These are phyloP conservation scores for Rutstroemia sp. DNA, from an alignment of 2,329 filamentous ascomycete species.

Conservation along the genomic window DNA sequence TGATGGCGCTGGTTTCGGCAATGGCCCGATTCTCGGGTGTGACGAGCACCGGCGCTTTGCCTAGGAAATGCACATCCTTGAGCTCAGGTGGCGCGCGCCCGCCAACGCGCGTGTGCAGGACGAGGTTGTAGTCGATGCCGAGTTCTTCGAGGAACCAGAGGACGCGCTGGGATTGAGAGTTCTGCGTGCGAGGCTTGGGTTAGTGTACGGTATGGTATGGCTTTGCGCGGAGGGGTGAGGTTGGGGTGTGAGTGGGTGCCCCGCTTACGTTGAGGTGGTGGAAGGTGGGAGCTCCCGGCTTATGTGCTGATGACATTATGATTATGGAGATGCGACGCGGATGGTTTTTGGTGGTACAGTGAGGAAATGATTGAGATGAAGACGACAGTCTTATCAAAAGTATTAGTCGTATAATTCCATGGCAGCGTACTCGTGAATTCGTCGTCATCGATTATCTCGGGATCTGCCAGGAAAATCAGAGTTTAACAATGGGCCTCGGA, in stretches of 20 bases:
- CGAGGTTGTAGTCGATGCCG: constrained; percentile 67
- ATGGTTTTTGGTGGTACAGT: background rate
- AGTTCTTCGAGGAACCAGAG: constrained; percentile 65
- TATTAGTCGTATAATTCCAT: no score
- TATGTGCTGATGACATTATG: background rate
- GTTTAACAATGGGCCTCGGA: no score
- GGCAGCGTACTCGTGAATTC: no score
- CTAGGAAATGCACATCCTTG: constrained; percentile 65
- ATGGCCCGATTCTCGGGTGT: constrained; percentile 24
- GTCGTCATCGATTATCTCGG: no score
- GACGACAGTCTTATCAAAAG: no score
- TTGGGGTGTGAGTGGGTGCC: background rate
- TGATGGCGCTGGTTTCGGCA: constrained; percentile 28
- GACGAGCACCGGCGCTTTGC: constrained; percentile 71
- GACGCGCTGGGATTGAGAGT: constrained; percentile 59
- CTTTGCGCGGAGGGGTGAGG: background rate
- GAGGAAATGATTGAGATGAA: background rate
- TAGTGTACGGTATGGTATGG: background rate
- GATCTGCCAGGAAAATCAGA: no score
- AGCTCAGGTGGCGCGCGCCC: constrained; percentile 63
- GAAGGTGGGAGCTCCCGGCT: constrained; percentile 16
- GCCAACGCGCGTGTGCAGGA: constrained; percentile 44
- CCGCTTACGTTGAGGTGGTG: constrained; percentile 24
- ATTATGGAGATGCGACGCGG: no score
- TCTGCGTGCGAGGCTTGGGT: constrained; percentile 32